phyloP scores from a whole-genome alignment of 202 grass and related monocot genomes.

The Hordeum pubiflorum region DNA sequence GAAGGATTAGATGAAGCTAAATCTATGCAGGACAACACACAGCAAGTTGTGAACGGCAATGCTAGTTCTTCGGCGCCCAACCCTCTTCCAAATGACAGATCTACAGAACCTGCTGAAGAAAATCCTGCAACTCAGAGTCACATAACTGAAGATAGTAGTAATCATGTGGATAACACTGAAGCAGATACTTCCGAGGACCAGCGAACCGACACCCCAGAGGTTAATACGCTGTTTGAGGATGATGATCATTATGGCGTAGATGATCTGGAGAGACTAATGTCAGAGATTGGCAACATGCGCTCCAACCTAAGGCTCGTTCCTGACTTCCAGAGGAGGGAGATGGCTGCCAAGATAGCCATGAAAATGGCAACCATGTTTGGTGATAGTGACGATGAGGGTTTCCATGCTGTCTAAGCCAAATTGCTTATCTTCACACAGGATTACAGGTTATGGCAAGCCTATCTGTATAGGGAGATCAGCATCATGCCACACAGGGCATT shows the following conservation, averaged over 20 bases:
- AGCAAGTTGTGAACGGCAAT: conserved; percentile 3
- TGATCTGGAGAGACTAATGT: conserved; percentile 78
- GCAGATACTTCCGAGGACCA: conserved; percentile 1
- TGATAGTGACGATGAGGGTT: conserved; percentile 52
- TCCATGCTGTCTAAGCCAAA: conserved; percentile 8
- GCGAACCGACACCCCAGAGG: conserved; percentile 16
- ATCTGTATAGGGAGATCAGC: not conserved
- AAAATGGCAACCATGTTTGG: conserved; percentile 91
- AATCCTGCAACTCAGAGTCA: conserved; percentile 12
- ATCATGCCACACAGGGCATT: not conserved
- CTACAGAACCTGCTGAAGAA: conserved; percentile 31
- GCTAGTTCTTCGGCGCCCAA: conserved; percentile 14
- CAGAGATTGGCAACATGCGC: conserved; percentile 79
- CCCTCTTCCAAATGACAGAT: conserved; percentile 18
- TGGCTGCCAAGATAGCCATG: conserved; percentile 79
- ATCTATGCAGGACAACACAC: conserved; percentile 7
- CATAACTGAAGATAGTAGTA: not conserved
- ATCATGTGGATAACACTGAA: conserved; percentile 2
- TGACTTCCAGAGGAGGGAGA: conserved; percentile 87
- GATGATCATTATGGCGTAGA: conserved; percentile 71
- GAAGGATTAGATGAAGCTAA: conserved; percentile 28
- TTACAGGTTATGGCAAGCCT: not conserved
- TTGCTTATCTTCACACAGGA: not conserved
- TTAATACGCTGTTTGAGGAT: conserved; percentile 30
- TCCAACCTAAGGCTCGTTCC: conserved; percentile 83